Percentiles rank a stretch among this genome's conserved stretches.
These are phyloP conservation scores for Endogone sp. DNA, from an alignment of 192 early-diverging fungal species.

Conservation along the genomic window DNA sequence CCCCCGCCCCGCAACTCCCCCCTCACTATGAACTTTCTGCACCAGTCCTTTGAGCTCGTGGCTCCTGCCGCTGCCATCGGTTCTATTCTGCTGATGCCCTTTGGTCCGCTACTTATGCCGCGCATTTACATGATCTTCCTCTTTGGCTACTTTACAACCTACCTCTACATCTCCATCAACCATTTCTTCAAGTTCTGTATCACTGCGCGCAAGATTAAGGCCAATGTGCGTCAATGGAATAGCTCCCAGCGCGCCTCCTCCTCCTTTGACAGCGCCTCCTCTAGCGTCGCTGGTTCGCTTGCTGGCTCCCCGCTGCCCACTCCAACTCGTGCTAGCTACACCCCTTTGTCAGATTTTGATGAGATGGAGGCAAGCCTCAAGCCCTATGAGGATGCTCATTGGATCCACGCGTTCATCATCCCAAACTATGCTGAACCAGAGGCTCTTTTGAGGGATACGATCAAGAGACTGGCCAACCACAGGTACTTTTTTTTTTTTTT, in stretches of 20 bases:
- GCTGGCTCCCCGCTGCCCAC: conserved; percentile 7
- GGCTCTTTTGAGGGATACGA: conserved; percentile 64
- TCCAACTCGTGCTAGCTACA: conserved; percentile 8
- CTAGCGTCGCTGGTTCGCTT: neutral
- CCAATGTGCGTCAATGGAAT: conserved; percentile 34
- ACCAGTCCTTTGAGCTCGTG: conserved; percentile 42
- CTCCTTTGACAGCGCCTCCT: conserved; percentile 13
- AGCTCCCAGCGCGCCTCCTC: conserved; percentile 6
- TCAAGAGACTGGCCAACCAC: conserved; percentile 63
- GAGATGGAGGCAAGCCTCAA: conserved; percentile 31
- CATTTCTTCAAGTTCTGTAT: conserved; percentile 45
- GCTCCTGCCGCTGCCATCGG: conserved; percentile 38
- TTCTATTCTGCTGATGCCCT: conserved; percentile 30
- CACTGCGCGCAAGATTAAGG: conserved; percentile 36
- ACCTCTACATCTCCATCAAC: conserved; percentile 37
- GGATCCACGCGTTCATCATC: conserved; percentile 68
- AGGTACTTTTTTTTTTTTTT: too few species aligned
- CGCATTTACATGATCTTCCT: conserved; percentile 38
- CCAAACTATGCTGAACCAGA: conserved; percentile 71
- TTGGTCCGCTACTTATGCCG: conserved; percentile 40
- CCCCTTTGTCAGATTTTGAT: conserved; percentile 20
- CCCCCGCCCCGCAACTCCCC: too few species aligned
- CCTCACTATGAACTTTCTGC: neutral
- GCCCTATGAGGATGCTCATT: conserved; percentile 25
- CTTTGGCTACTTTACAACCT: conserved; percentile 36